These are phyloP conservation scores for Cladophialophora chaetospira DNA, from an alignment of 2,329 filamentous ascomycete species.

Conservation along the genomic window DNA sequence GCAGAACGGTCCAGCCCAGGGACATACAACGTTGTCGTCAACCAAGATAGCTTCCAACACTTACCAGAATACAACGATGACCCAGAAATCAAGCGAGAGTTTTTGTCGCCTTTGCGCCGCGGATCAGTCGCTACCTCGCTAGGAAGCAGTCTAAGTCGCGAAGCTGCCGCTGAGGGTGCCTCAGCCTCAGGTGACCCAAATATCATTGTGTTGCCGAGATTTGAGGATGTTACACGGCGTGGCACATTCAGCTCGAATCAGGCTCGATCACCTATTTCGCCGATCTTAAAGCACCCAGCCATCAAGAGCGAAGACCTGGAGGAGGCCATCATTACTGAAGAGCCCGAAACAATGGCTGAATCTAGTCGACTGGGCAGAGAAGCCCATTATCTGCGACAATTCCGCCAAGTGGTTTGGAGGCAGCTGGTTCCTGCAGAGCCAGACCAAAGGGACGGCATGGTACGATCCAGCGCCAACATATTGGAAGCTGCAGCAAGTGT, in stretches of 20 bases:
- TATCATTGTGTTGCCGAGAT: slow-evolving; percentile 52
- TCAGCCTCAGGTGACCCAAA: slow-evolving; percentile 47
- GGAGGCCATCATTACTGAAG: slow-evolving; percentile 18
- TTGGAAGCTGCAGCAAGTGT: slow-evolving; percentile 51
- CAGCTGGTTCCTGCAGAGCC: slow-evolving; percentile 42
- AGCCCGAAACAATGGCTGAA: slow-evolving; percentile 14
- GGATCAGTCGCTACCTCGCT: slow-evolving; percentile 36
- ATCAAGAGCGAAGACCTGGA: slow-evolving; percentile 20
- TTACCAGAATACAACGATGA: slow-evolving; percentile 54
- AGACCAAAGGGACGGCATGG: slow-evolving; percentile 30
- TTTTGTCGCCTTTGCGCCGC: slow-evolving; percentile 31
- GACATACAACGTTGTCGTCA: slow-evolving; percentile 58
- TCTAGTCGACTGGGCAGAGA: slow-evolving; percentile 34
- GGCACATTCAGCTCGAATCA: slow-evolving; percentile 37
- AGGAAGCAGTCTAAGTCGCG: slow-evolving; percentile 36
- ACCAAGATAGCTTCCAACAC: slow-evolving; percentile 56
- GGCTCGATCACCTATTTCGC: slow-evolving; percentile 40
- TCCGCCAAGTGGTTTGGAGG: slow-evolving; percentile 45
- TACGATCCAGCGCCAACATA: slow-evolving; percentile 43
- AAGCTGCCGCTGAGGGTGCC: slow-evolving; percentile 31
- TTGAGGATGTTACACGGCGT: slow-evolving; percentile 49
- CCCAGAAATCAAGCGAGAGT: slow-evolving; percentile 35
- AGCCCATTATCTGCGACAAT: slow-evolving; percentile 42
- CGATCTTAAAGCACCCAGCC: slow-evolving; percentile 22
- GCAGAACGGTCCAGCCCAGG: slow-evolving; percentile 55